These are phyloP conservation scores for Aspergillus caelatus DNA, from an alignment of 2,329 filamentous ascomycete species.

Conservation along the genomic window DNA sequence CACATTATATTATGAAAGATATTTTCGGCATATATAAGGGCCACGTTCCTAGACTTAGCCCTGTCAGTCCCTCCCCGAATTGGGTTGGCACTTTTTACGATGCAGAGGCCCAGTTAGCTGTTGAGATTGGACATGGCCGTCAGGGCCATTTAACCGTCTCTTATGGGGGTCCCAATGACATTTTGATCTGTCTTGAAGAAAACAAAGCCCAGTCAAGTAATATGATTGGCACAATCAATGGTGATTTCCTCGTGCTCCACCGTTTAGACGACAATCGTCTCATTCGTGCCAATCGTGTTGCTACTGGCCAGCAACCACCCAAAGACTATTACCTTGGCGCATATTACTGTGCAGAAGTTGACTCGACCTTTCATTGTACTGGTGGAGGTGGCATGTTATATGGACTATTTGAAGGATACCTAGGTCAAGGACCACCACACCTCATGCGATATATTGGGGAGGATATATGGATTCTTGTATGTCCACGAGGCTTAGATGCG, in stretches of 20 bases:
- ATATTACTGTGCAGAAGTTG: constrained; percentile 41
- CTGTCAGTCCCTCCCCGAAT: constrained; percentile 10
- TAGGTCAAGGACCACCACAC: constrained; percentile 43
- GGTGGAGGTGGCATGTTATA: constrained; percentile 45
- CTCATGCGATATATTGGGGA: constrained; percentile 43
- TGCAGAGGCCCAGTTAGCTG: constrained; percentile 35
- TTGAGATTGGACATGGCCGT: constrained; percentile 30
- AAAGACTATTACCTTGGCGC: constrained; percentile 27
- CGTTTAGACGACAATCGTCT: constrained; percentile 35
- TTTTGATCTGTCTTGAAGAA: not conserved
- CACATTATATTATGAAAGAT: constrained; percentile 35
- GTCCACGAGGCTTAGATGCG: constrained; percentile 46
- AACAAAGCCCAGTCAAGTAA: not conserved
- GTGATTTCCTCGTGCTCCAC: not conserved
- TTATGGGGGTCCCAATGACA: constrained; percentile 31
- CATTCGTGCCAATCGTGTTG: constrained; percentile 27
- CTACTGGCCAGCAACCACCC: constrained; percentile 11
- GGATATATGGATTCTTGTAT: constrained; percentile 44
- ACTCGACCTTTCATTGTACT: constrained; percentile 40
- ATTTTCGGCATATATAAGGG: constrained; percentile 29
- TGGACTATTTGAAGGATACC: constrained; percentile 46
- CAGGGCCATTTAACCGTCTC: constrained; percentile 29
- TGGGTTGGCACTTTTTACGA: constrained; percentile 47
- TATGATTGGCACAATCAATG: not conserved
- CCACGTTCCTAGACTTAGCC: not conserved